phyloP scores from a whole-genome alignment of 495 filamentous ascomycete species.

The Elasticomyces elasticus region DNA sequence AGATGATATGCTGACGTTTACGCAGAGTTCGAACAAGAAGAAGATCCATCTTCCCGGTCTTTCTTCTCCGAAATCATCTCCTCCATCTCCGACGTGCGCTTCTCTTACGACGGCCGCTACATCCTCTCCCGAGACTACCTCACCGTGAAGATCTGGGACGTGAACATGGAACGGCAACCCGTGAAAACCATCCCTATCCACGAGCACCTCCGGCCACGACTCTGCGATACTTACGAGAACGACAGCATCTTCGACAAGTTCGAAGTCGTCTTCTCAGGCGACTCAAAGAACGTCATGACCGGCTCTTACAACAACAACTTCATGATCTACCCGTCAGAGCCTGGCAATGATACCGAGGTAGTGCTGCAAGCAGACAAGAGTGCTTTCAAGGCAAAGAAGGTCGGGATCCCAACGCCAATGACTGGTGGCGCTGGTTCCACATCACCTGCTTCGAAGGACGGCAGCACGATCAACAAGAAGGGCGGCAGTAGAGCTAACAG shows the following conservation, averaged over 20 bases:
- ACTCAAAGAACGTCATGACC: constrained; percentile 98
- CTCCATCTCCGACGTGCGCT: constrained; percentile 96
- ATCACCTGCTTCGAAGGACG: constrained; percentile 62
- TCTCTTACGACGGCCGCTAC: constrained; percentile 91
- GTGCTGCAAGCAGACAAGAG: constrained; percentile 97
- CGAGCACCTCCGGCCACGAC: constrained; percentile 84
- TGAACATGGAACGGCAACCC: constrained; percentile 94
- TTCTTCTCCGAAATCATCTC: constrained; percentile 99
- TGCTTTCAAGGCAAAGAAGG: constrained; percentile 99
- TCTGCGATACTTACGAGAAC: constrained; percentile 98
- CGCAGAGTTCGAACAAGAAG: constrained; percentile 97
- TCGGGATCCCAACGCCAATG: constrained; percentile 94
- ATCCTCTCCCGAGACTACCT: constrained; percentile 96
- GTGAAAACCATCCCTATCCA: constrained; percentile 98
- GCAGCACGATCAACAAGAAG: constrained; percentile 53
- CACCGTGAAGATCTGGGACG: constrained; percentile 99
- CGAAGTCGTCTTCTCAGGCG: constrained; percentile 96
- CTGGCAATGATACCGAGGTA: constrained; percentile 90
- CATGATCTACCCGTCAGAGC: constrained; percentile 98
- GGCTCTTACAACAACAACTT: constrained; percentile 99
- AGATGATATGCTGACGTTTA: constrained; percentile 10
- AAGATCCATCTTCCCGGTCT: constrained; percentile 94
- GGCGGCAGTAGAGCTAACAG: constrained; percentile 71
- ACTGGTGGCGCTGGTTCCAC: constrained; percentile 60
- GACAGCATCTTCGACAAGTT: constrained; percentile 99